Conservation (phyloP, 805 yeast genomes). For the Sungouiozyma intestinalis region DNA sequence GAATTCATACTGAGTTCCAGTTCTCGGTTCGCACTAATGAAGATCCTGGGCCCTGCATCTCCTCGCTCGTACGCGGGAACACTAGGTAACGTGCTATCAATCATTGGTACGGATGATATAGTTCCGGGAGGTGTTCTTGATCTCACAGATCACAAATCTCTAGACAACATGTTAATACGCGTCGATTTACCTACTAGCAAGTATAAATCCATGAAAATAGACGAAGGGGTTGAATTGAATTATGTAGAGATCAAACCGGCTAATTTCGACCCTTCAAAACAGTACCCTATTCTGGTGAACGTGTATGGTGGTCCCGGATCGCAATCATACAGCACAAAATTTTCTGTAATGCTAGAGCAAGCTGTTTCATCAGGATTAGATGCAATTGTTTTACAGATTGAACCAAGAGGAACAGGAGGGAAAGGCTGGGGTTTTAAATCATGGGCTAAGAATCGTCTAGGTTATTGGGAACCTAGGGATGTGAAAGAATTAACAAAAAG, state of each 20-base stretch:
- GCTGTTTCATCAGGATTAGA: slow-evolving; percentile 45
- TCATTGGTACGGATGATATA: slow-evolving; percentile 18
- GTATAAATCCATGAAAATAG: slow-evolving; percentile 31
- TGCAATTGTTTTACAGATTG: slow-evolving; percentile 55
- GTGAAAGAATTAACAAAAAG: slow-evolving; percentile 40
- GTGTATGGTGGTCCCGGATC: slow-evolving; percentile 82
- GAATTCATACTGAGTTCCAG: slow-evolving; percentile 46
- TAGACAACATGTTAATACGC: slow-evolving; percentile 15
- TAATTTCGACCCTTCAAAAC: slow-evolving; percentile 35
- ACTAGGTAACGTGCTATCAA: slow-evolving; percentile 7
- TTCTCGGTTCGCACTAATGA: slow-evolving; percentile 34
- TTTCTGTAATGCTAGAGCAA: slow-evolving; percentile 46
- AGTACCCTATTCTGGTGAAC: slow-evolving; percentile 56
- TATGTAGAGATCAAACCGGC: slow-evolving; percentile 56
- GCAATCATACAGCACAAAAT: slow-evolving; percentile 41
- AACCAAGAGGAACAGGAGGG: slow-evolving; percentile 79
- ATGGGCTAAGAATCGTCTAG: slow-evolving; percentile 47
- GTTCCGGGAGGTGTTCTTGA: slow-evolving; percentile 8
- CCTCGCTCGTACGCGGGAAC: slow-evolving; percentile 23
- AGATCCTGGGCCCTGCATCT: slow-evolving; percentile 17
- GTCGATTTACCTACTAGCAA: slow-evolving; percentile 39
- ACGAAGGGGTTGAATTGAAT: slow-evolving; percentile 36
- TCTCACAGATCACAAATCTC: slow-evolving; percentile 10
- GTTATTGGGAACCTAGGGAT: slow-evolving; percentile 72
- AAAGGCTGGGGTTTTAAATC: slow-evolving; percentile 58